These are phyloP conservation scores for Lasiodiplodia citricola DNA, from an alignment of 2,329 filamentous ascomycete species.

Conservation along the genomic window DNA sequence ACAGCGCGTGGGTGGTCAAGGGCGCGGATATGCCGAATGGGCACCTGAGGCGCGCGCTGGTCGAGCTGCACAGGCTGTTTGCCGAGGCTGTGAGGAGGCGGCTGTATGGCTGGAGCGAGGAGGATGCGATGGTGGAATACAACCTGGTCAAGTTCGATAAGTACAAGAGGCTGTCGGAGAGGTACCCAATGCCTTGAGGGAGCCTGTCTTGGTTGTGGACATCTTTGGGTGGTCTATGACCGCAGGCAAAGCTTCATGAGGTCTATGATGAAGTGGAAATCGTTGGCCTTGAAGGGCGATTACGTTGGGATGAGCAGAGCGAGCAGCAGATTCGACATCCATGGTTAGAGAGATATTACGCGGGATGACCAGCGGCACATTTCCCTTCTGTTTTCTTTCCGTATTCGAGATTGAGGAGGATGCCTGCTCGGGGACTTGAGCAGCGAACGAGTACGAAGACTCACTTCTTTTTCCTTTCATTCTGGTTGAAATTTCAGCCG, in stretches of 20 bases:
- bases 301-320: background rate
- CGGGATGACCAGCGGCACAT: background rate
- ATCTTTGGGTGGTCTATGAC: background rate
- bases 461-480: background rate
- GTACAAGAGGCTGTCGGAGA: background rate
- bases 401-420: background rate
- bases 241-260: background rate
- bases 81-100: constrained; percentile 35
- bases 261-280: background rate
- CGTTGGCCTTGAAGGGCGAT: background rate
- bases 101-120: constrained; percentile 36
- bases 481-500: background rate
- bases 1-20: background rate
- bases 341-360: background rate
- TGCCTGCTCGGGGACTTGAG: background rate
- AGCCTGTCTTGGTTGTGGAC: background rate
- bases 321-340: no score
- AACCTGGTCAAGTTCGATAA: constrained; percentile 18
- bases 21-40: constrained; percentile 21
- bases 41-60: constrained; percentile 27
- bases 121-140: constrained; percentile 38
- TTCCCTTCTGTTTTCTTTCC: background rate
- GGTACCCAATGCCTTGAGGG: background rate
- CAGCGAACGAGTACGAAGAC: background rate
- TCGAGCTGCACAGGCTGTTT: constrained; percentile 37